A percentile compares a stretch with the other conserved stretches of the same genome.
These are phyloP conservation scores for Eimeria zaria DNA, from an alignment of 169 alveolate genomes.

Conservation along the genomic window DNA sequence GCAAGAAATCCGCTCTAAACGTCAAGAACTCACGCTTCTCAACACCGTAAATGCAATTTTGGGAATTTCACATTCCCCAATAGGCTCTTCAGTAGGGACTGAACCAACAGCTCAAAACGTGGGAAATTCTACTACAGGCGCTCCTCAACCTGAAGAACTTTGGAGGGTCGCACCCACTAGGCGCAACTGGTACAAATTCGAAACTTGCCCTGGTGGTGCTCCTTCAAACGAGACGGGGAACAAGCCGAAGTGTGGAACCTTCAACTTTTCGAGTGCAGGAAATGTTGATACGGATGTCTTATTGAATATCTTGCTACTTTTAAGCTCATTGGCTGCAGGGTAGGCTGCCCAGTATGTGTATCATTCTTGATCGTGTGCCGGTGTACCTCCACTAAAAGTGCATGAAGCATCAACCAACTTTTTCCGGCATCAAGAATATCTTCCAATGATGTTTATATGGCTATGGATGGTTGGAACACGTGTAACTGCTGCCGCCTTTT, in stretches of 20 bases:
- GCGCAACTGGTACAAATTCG: not conserved
- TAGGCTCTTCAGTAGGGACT: not conserved
- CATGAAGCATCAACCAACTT: not conserved
- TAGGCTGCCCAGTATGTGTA: not conserved
- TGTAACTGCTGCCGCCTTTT: not conserved
- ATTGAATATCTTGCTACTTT: not conserved
- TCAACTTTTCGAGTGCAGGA: not conserved
- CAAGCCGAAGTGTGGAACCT: not conserved
- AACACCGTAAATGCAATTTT: not conserved
- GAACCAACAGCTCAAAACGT: not conserved
- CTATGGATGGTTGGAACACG: no score
- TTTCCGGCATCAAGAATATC: not conserved
- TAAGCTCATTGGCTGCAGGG: constrained; percentile 23
- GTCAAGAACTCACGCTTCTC: constrained; percentile 18
- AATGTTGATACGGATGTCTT: not conserved
- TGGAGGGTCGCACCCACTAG: not conserved
- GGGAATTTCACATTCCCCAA: not conserved
- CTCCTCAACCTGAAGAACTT: not conserved
- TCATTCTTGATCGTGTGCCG: not conserved
- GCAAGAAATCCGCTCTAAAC: constrained; percentile 19
- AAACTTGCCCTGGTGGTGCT: not conserved
- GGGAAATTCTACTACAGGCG: not conserved
- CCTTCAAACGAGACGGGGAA: not conserved
- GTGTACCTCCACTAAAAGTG: not conserved
- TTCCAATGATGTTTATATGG: not conserved